phyloP scores from a whole-genome alignment of 2,329 filamentous ascomycete genomes.

The Zasmidium cellare region DNA sequence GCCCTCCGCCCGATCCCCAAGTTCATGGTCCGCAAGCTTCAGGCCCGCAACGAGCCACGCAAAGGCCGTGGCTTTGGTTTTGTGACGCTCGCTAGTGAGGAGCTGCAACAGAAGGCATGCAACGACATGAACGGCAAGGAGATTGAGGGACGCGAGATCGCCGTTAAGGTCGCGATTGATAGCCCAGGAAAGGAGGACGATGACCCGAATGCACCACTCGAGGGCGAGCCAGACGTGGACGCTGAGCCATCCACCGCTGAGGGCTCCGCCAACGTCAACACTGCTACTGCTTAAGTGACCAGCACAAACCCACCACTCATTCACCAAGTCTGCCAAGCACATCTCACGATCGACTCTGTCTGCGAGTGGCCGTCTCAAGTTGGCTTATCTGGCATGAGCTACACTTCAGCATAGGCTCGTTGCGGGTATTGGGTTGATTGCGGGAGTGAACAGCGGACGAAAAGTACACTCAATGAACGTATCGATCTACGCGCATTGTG shows the following conservation, averaged over 20 bases:
- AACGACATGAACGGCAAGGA: constrained; percentile 99
- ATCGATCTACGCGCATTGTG: constrained; percentile 21
- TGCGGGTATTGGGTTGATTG: constrained; percentile 14
- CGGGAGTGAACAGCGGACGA: constrained; percentile 15
- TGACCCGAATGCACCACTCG: constrained; percentile 54
- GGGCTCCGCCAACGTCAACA: constrained; percentile 34
- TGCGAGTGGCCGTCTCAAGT: constrained; percentile 15
- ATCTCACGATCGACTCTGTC: constrained; percentile 9
- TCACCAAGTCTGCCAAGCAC: constrained; percentile 6
- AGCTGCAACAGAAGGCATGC: constrained; percentile 96
- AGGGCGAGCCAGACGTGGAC: constrained; percentile 34
- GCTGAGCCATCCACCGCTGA: constrained; percentile 37
- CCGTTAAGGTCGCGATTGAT: constrained; percentile 99
- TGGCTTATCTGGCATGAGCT: constrained; percentile 27
- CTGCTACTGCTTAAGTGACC: constrained; percentile 26
- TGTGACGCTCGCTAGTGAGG: constrained; percentile 92
- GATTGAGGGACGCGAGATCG: constrained; percentile 97
- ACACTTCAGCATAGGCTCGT: constrained; percentile 15
- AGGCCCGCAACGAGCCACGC: constrained; percentile 94
- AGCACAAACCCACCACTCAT: constrained; percentile 17
- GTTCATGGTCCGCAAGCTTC: constrained; percentile 99
- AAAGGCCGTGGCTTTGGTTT: constrained; percentile 99
- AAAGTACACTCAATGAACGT: constrained; percentile 18
- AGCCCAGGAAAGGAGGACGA: constrained; percentile 98
- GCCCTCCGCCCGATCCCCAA: constrained; percentile 96